Base-by-base conservation (phyloP, 306 rosid species). In the Luffa aegyptiaca region DNA sequence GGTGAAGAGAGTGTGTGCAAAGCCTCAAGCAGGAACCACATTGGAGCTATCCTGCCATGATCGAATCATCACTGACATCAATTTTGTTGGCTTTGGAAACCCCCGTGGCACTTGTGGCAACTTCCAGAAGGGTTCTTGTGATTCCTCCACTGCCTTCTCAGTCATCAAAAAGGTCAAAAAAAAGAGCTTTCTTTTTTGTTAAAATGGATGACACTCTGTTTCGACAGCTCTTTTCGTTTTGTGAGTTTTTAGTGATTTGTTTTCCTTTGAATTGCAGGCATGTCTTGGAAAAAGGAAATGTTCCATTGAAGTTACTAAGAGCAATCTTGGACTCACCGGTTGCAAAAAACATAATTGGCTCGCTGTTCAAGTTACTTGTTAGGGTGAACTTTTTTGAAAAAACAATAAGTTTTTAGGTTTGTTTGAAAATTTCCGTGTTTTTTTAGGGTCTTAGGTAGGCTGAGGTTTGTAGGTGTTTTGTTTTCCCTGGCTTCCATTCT, bases 41-140 rank as follows among this genome's bases (percentile, higher is more conserved):
- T 55, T 86, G 78, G 85, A 89, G 39, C 6, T 82, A 17, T 48
- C 84, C 13, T 83, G 88, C 55, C 45, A 72, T 56, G 84, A 73
- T 10, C 73, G 56, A 48, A 76, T 36, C 4, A 84, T 88, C 5
- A 55, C 64, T 2, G 52, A 64, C 0, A 44, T 88, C 7, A 82
- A 64, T 17, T 84, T 86, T 65, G 91, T 48, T 1, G 84, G 91
- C 56, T 83, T 79, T 20, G 86, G 86, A 39, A 41, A 44, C 8
- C 86, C 83, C 0, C 2, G 3, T 16, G 86, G 83, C 26, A 31
- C 2, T 17, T 83, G 82, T 63, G 82, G 78, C 51, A 61, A 72
- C 18, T 83, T 72, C 39, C 5, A 42, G 10, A 39, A 18, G 36
- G 82, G 82, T 4, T 3, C 41, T 5, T 83, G 82, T 1, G 70